These are phyloP conservation scores for Fusarium sp. DNA, from an alignment of 2,329 filamentous ascomycete genomes.

Conservation along the genomic window DNA sequence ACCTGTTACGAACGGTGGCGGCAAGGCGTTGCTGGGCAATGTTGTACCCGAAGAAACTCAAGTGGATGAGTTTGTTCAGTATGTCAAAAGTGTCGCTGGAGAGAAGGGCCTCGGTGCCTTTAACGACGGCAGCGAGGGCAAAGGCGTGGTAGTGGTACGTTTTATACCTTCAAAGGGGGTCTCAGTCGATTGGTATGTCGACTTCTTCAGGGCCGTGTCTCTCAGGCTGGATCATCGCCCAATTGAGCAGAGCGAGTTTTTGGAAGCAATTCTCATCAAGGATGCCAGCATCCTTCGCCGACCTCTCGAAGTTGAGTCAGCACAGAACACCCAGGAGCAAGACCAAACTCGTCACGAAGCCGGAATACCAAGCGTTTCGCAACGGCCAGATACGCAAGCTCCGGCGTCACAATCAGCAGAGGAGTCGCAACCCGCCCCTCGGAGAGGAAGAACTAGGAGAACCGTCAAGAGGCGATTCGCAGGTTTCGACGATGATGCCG, in stretches of 20 bases:
- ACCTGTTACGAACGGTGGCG: slow-evolving; percentile 83
- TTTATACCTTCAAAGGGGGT: slow-evolving; percentile 73
- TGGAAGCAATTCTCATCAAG: slow-evolving; percentile 88
- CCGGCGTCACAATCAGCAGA: slow-evolving; percentile 34
- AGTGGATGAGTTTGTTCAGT: slow-evolving; percentile 82
- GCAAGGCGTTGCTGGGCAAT: slow-evolving; percentile 81
- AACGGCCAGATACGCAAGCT: slow-evolving; percentile 23
- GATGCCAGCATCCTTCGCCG: slow-evolving; percentile 81
- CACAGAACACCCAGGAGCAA: slow-evolving; percentile 42
- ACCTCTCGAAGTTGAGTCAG: slow-evolving; percentile 69
- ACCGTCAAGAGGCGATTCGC: slow-evolving; percentile 74
- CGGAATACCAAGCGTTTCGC: slow-evolving; percentile 11
- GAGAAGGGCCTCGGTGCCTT: slow-evolving; percentile 79
- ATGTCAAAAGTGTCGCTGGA: slow-evolving; percentile 81
- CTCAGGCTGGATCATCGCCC: slow-evolving; percentile 83
- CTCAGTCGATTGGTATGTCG: slow-evolving; percentile 74
- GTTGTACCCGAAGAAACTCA: slow-evolving; percentile 75
- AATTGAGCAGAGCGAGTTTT: slow-evolving; percentile 90
- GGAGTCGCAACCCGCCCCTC: slow-evolving; percentile 44
- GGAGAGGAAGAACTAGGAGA: slow-evolving; percentile 53
- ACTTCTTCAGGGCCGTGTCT: slow-evolving; percentile 79
- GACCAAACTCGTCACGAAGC: slow-evolving; percentile 17
- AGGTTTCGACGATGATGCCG: slow-evolving; percentile 72
- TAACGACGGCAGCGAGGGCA: slow-evolving; percentile 73
- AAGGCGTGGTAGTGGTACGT: slow-evolving; percentile 84